Conservation (phyloP, 1,284 basidiomycete genomes). For the Cryptococcus maquisensis region DNA sequence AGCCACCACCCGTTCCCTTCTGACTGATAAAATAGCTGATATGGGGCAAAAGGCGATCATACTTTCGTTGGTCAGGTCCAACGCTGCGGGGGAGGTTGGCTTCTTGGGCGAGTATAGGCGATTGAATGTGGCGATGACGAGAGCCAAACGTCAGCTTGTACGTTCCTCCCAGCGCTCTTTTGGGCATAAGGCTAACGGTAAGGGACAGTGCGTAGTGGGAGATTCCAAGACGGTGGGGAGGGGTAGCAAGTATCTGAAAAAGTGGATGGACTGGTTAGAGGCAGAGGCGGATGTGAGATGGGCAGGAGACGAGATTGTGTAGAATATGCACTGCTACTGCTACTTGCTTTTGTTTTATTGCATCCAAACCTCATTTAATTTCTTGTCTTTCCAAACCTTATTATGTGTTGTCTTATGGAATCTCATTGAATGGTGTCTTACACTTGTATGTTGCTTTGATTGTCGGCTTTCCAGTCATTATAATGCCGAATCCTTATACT, state of each 20-base stretch:
- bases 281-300: conserved; percentile 81
- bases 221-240: conserved; percentile 83
- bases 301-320: conserved; percentile 54
- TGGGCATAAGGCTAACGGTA: not conserved
- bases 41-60: conserved; percentile 65
- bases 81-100: conserved; percentile 76
- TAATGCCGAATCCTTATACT: too few species aligned
- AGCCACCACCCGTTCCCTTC: conserved; percentile 5
- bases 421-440: too few species aligned
- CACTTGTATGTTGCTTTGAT: too few species aligned
- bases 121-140: conserved; percentile 92
- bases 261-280: conserved; percentile 88
- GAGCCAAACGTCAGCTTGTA: conserved; percentile 83
- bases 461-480: too few species aligned
- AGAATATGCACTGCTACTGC: not conserved
- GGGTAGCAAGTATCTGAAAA: conserved; percentile 74
- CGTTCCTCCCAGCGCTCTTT: conserved; percentile 29
- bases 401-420: too few species aligned
- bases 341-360: not conserved
- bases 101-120: conserved; percentile 86
- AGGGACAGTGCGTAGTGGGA: conserved; percentile 76
- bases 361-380: too few species aligned
- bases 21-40: not conserved
- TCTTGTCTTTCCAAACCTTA: too few species aligned
- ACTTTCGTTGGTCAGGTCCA: conserved; percentile 82